A percentile compares a stretch with the other conserved stretches of the same genome.
These are phyloP conservation scores for Colletotrichum navitas DNA, from an alignment of 2,329 filamentous ascomycete species.

Conservation along the genomic window DNA sequence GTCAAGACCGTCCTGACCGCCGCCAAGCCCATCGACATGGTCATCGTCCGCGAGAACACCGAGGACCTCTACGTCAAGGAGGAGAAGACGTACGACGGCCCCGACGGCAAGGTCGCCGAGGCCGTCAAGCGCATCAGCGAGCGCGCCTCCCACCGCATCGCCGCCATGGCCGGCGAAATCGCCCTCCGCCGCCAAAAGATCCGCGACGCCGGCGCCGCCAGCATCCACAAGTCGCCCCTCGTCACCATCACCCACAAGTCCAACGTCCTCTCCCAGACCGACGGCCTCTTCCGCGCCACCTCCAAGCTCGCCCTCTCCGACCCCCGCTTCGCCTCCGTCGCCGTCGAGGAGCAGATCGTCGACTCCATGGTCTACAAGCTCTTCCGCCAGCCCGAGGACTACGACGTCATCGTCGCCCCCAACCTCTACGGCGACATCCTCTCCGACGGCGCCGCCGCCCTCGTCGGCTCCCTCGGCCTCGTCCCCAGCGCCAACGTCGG, in stretches of 20 bases:
- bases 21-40: slow-evolving; percentile 85
- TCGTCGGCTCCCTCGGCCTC: slow-evolving; percentile 87
- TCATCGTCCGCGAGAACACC: slow-evolving; percentile 98
- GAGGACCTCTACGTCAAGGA: slow-evolving; percentile 99
- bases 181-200: slow-evolving; percentile 88
- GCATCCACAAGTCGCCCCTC: slow-evolving; percentile 76
- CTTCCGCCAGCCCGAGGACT: slow-evolving; percentile 93
- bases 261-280: slow-evolving; percentile 96
- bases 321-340: slow-evolving; percentile 71
- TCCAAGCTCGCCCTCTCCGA: slow-evolving; percentile 79
- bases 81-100: slow-evolving; percentile 83
- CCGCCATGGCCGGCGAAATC: slow-evolving; percentile 94
- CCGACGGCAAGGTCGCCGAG: slow-evolving; percentile 87
- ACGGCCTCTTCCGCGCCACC: slow-evolving; percentile 91
- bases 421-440: slow-evolving; percentile 98
- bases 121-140: slow-evolving; percentile 98
- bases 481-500: slow-evolving; percentile 97
- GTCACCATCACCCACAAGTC: slow-evolving; percentile 99
- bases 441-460: slow-evolving; percentile 92
- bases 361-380: slow-evolving; percentile 99
- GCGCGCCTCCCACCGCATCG: slow-evolving; percentile 86
- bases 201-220: slow-evolving; percentile 68
- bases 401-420: slow-evolving; percentile 97
- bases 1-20: slow-evolving; percentile 85
- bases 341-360: slow-evolving; percentile 96